Evolutionary conservation across 768 basidiomycete genomes (phyloP).

Genomic region (Xerocomus brunneocitrinus): DNA sequence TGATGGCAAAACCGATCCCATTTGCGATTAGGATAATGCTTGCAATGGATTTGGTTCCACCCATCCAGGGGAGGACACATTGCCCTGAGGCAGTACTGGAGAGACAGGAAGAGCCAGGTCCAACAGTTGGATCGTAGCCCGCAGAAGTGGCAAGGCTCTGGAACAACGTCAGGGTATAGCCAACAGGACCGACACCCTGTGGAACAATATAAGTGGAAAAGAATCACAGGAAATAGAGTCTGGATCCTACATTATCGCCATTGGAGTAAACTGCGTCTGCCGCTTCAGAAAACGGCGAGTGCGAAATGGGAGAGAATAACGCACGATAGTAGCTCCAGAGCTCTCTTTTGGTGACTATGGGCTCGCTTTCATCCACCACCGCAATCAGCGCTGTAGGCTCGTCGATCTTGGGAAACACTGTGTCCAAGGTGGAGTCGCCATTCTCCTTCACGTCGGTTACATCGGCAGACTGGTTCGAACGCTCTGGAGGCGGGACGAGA

Average conservation of each 20-base stretch:
- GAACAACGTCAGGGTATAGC: conserved; percentile 73
- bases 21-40: conserved; percentile 74
- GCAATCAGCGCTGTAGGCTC: conserved; percentile 34
- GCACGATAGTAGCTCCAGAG: conserved; percentile 77
- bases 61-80: conserved; percentile 76
- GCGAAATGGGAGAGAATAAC: not conserved
- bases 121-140: conserved; percentile 68
- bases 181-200: conserved; percentile 67
- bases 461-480: not conserved
- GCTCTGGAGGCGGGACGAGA: conserved; percentile 1
- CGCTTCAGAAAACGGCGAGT: not conserved
- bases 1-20: conserved; percentile 71
- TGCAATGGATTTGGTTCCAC: conserved; percentile 70
- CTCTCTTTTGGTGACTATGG: conserved; percentile 66
- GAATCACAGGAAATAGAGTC: not conserved
- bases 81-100: conserved; percentile 55
- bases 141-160: conserved; percentile 66
- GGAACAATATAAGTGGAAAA: not conserved
- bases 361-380: conserved; percentile 48
- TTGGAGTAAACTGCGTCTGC: conserved; percentile 65
- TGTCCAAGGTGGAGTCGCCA: conserved; percentile 4
- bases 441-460: conserved; percentile 2
- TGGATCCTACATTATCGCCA: conserved; percentile 61
- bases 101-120: conserved; percentile 66
- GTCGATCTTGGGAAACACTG: conserved; percentile 1